Evolutionary conservation across 495 filamentous ascomycete species (phyloP), one percentile per base, ranked within the genome.

Genomic region (Glonium stellatum): DNA sequence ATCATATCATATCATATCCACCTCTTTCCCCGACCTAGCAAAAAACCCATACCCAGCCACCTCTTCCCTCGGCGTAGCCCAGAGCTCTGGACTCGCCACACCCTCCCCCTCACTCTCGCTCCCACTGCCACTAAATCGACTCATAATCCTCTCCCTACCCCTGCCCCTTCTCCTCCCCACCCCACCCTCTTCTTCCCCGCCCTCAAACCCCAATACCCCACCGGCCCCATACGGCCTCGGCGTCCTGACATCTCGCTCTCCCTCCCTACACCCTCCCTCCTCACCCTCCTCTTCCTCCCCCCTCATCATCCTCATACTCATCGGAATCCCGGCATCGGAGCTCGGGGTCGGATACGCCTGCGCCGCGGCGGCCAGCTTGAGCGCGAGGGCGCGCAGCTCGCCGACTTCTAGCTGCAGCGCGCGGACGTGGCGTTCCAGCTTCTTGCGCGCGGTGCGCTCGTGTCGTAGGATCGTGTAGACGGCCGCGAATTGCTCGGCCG

Each of bases 61-160:
- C 52, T 62, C 62, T 55, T 68, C 65, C 56, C 59, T 68, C 37
- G 65, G 65, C 52, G 65, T 68, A 6, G 61, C 62, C 61, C 61
- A 68, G 0, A 48, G 55, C 21, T 68, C 65, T 10, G 65, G 65
- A 54, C 65, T 68, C 27, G 47, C 46, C 10, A 68, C 31, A 19
- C 9, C 54, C 25, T 51, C 55, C 4, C 39, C 56, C 25, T 31
- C 60, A 31, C 51, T 19, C 22, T 66, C 60, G 8, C 55, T 52
- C 12, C 55, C 60, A 27, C 39, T 55, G 6, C 48, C 18, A 21
- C 52, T 60, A 55, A 67, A 67, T 12, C 57, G 55, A 1, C 51
- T 56, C 3, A 57, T n/a, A 1, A 55, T 23, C 34, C 41, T 59
- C 55, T 66, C 56, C n/a, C 50, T n/a, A 5, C 5, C 27, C 27